Evolutionary conservation across 805 yeast species (phyloP), one percentile per base, ranked within the genome.

Genomic region (Hanseniaspora lachancei): DNA sequence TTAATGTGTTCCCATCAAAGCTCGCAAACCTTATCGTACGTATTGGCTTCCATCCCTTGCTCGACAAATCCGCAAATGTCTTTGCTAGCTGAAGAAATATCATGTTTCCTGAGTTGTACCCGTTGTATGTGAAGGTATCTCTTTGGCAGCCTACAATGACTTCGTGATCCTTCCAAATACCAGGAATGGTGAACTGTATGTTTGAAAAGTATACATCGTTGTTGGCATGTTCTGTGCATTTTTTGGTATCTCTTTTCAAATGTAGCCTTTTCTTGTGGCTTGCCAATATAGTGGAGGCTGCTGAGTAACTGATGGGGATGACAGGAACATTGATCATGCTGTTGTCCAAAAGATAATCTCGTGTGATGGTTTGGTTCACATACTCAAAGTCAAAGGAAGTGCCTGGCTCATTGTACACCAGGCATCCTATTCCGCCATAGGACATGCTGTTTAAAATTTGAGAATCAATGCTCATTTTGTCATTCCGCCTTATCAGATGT

Each of bases 1-100:
- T 91, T 59, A 77, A 77, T 63, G 82, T 87, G 60, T 81, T 89
- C 38, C 86, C 95, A 67, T 87, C 95, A 89, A 89, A 87, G 32
- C 86, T 80, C 0, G 83, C 82, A 47, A 87, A 72, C 54, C 78
- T 73, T 24, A 87, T 81, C 0, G 89, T 78, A 62, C 93, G 72
- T 51, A 77, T 66, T 12, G 95, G 95, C 62, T 75, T 77, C 89
- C 89, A 86, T 1, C 84, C 84, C 6, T 68, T 64, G 47, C 71
- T 65, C 8, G 67, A 60, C 47, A 80, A 64, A 16, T 69, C 68
- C 10, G 76, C 70, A 42, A 79, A 68, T 0, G 79, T 80, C 49
- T 82, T 66, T 1, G 79, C 75, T 20, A 80, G 62, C 59, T 81
- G 84, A 32, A 81, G 58, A 42, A 80, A 60, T 0, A 76, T 67